These are phyloP conservation scores for Amniculicola lignicola DNA, from an alignment of 495 filamentous ascomycete genomes.

Conservation along the genomic window DNA sequence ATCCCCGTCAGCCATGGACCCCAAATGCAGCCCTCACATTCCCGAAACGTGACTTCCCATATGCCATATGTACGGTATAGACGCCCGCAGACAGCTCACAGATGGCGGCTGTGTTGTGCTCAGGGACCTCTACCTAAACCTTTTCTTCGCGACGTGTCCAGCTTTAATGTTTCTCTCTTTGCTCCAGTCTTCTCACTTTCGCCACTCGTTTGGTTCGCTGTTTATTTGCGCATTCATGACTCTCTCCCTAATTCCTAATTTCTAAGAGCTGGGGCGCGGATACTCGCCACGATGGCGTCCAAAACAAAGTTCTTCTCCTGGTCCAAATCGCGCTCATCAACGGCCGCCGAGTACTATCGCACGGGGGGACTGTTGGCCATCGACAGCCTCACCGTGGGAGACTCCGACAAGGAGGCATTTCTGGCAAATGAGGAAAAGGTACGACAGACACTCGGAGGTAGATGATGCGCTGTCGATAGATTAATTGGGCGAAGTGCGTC, in stretches of 20 bases:
- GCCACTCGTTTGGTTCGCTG: constrained; percentile 6
- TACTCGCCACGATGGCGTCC: constrained; percentile 34
- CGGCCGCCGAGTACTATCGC: constrained; percentile 24
- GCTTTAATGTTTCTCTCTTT: background rate
- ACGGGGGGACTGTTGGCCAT: constrained; percentile 28
- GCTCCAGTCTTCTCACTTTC: constrained; percentile 1
- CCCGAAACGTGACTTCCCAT: constrained; percentile 4
- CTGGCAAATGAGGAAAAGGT: constrained; percentile 20
- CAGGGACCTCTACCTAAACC: background rate
- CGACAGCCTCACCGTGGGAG: constrained; percentile 25
- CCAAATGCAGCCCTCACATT: background rate
- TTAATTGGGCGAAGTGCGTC: constrained; percentile 32
- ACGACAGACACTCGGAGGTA: constrained; percentile 14
- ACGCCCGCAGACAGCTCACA: constrained; percentile 14
- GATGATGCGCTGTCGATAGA: constrained; percentile 29
- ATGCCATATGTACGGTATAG: constrained; percentile 3
- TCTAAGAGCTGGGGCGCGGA: background rate
- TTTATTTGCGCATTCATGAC: background rate
- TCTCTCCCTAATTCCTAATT: constrained; percentile 3
- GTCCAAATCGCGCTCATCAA: constrained; percentile 39
- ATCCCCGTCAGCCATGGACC: constrained; percentile 1
- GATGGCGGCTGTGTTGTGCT: background rate
- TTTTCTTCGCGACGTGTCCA: background rate
- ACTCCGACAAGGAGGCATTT: constrained; percentile 14
- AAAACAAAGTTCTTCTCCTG: constrained; percentile 40